Percentiles rank a stretch among this genome's conserved stretches.
Conservation (phyloP, 495 filamentous ascomycete species). For the Penicillium goetzii region DNA sequence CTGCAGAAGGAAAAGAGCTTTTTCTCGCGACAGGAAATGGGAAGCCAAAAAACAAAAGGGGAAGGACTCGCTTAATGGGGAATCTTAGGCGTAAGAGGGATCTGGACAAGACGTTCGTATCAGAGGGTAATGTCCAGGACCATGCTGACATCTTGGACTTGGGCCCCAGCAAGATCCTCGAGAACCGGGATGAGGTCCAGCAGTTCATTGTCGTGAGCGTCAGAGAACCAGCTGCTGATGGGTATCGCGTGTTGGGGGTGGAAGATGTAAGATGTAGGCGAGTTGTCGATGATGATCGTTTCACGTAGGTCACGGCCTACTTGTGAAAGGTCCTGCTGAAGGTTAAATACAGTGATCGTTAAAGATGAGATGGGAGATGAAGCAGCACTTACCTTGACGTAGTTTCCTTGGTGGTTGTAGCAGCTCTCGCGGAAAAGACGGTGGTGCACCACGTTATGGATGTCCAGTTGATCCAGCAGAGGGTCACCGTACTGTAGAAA, state of each 20-base stretch:
- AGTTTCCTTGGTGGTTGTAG: slow-evolving; percentile 99
- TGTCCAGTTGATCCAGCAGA: slow-evolving; percentile 93
- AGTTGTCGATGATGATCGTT: slow-evolving; percentile 99
- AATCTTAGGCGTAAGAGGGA: slow-evolving; percentile 39
- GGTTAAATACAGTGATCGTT: slow-evolving; percentile 19
- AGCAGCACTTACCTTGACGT: slow-evolving; percentile 73
- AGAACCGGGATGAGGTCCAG: slow-evolving; percentile 97
- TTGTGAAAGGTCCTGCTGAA: slow-evolving; percentile 81
- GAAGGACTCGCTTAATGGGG: slow-evolving; percentile 37
- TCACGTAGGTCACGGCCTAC: slow-evolving; percentile 94
- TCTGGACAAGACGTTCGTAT: slow-evolving; percentile 30
- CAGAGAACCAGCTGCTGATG: slow-evolving; percentile 99
- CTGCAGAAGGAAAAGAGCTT: slow-evolving; percentile 21
- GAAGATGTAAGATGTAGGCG: slow-evolving; percentile 98
- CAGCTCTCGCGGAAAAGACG: slow-evolving; percentile 97
- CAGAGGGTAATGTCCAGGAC: slow-evolving; percentile 95
- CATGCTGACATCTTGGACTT: slow-evolving; percentile 94
- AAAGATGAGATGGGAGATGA: background rate
- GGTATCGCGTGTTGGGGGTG: slow-evolving; percentile 98
- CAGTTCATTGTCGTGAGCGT: slow-evolving; percentile 99
- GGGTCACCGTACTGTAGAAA: slow-evolving; percentile 85
- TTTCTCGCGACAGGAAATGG: slow-evolving; percentile 29
- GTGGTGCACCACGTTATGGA: slow-evolving; percentile 96
- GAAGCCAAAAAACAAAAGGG: slow-evolving; percentile 21
- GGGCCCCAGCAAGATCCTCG: slow-evolving; percentile 86